phyloP scores from a whole-genome alignment of 2,329 filamentous ascomycete species.

The Venturia effusa region DNA sequence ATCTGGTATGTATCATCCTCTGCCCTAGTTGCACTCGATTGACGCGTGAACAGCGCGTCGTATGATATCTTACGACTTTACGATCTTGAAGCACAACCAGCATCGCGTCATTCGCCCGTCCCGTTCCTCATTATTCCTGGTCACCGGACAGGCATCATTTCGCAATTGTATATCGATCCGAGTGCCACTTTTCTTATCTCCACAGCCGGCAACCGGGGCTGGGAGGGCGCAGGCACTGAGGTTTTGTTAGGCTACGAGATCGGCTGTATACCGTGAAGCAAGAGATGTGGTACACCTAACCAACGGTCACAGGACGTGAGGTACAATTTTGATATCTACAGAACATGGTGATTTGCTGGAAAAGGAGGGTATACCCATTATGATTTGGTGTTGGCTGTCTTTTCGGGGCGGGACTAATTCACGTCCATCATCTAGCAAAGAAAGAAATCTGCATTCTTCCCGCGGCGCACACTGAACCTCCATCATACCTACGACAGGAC shows the following conservation, averaged over 20 bases:
- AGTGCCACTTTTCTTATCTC: constrained; percentile 86
- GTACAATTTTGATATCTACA: not conserved
- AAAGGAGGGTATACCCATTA: constrained; percentile 1
- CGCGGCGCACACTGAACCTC: not conserved
- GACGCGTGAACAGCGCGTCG: constrained; percentile 52
- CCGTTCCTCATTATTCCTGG: constrained; percentile 96
- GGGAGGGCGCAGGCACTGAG: constrained; percentile 86
- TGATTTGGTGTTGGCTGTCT: not conserved
- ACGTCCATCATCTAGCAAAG: not conserved
- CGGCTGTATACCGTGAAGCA: constrained; percentile 18
- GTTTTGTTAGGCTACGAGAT: constrained; percentile 94
- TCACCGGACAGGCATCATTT: constrained; percentile 78
- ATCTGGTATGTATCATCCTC: constrained; percentile 52
- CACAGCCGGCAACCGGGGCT: constrained; percentile 82
- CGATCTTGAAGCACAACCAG: constrained; percentile 48
- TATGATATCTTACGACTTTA: constrained; percentile 91
- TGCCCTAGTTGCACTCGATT: not conserved
- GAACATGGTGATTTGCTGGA: not conserved
- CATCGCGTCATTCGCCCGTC: constrained; percentile 62
- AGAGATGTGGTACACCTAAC: not conserved
- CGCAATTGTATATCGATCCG: constrained; percentile 74
- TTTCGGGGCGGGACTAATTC: not conserved
- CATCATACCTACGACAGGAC: not conserved
- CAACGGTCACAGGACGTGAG: not conserved
- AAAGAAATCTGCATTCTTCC: not conserved